Percentiles rank a stretch among this genome's conserved stretches.
Conservation (phyloP, 2,329 filamentous ascomycete species). For the Beauveria australis region DNA sequence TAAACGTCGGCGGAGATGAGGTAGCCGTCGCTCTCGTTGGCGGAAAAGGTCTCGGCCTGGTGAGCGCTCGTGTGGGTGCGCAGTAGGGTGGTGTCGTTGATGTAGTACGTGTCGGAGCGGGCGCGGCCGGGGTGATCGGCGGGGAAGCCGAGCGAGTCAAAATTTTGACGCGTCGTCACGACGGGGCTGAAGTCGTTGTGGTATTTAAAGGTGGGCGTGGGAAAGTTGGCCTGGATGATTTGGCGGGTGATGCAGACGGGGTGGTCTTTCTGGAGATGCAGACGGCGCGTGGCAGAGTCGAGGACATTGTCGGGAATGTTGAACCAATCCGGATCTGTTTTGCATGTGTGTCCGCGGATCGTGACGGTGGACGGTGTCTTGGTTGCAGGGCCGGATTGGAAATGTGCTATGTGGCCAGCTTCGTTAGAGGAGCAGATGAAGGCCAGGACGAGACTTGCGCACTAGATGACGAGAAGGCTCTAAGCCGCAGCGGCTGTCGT, state of each 20-base stretch:
- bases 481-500: background rate
- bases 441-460: background rate
- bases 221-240: constrained; percentile 86
- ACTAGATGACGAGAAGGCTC: constrained; percentile 1
- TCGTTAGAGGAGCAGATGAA: background rate
- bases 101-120: constrained; percentile 89
- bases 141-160: constrained; percentile 93
- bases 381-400: constrained; percentile 8
- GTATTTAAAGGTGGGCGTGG: constrained; percentile 60
- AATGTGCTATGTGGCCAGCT: background rate
- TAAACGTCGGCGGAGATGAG: constrained; percentile 94
- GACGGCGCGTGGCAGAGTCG: constrained; percentile 60
- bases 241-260: constrained; percentile 84
- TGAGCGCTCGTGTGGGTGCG: constrained; percentile 94
- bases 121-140: constrained; percentile 79
- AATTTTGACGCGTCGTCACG: constrained; percentile 80
- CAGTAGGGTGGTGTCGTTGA: constrained; percentile 75
- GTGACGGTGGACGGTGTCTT: constrained; percentile 27
- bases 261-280: constrained; percentile 90
- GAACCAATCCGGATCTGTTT: constrained; percentile 68
- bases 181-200: constrained; percentile 76
- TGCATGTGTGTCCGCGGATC: constrained; percentile 57
- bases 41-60: constrained; percentile 72
- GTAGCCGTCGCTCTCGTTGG: constrained; percentile 67
- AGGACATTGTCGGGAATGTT: constrained; percentile 74